phyloP scores from a whole-genome alignment of 2,329 filamentous ascomycete genomes.

The Trematosphaeria pertusa region DNA sequence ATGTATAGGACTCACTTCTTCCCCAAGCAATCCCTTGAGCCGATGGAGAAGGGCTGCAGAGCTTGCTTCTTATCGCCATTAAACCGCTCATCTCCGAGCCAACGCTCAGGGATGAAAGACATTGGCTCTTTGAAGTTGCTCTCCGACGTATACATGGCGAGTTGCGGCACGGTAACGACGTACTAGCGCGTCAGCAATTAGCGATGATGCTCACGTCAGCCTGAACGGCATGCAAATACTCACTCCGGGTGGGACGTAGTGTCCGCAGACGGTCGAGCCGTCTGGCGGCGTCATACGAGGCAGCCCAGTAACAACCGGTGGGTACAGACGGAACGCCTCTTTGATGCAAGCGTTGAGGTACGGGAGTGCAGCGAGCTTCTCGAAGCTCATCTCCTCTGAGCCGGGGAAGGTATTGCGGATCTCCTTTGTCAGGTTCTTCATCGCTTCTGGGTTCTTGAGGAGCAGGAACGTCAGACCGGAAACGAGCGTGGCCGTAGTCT shows the following conservation, averaged over 20 bases:
- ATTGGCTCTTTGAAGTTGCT: constrained; percentile 45
- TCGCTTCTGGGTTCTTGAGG: constrained; percentile 32
- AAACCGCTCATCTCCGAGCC: constrained; percentile 40
- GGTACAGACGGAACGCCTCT: constrained; percentile 52
- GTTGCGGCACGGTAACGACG: constrained; percentile 23
- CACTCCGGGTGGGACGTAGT: constrained; percentile 42
- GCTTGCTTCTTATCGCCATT: constrained; percentile 39
- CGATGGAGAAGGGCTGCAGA: constrained; percentile 55
- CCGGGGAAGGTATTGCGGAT: constrained; percentile 33
- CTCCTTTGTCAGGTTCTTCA: constrained; percentile 38
- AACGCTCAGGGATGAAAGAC: constrained; percentile 51
- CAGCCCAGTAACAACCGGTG: constrained; percentile 47
- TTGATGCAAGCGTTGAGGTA: constrained; percentile 52
- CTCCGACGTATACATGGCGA: constrained; percentile 22
- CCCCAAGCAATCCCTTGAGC: constrained; percentile 49
- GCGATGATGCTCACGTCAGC: too few relatives aligned
- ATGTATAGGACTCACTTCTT: constrained; percentile 40
- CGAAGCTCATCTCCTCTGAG: constrained; percentile 45
- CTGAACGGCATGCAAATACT: too few relatives aligned
- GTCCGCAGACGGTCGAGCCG: constrained; percentile 47
- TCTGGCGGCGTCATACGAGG: constrained; percentile 43
- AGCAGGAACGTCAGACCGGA: constrained; percentile 48
- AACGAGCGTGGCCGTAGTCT: constrained; percentile 54
- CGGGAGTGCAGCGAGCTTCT: constrained; percentile 32
- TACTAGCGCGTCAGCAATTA: constrained; percentile 7